Evolutionary conservation across 805 yeast genomes (phyloP).

Genomic region (Metschnikowia kunwiensis): DNA sequence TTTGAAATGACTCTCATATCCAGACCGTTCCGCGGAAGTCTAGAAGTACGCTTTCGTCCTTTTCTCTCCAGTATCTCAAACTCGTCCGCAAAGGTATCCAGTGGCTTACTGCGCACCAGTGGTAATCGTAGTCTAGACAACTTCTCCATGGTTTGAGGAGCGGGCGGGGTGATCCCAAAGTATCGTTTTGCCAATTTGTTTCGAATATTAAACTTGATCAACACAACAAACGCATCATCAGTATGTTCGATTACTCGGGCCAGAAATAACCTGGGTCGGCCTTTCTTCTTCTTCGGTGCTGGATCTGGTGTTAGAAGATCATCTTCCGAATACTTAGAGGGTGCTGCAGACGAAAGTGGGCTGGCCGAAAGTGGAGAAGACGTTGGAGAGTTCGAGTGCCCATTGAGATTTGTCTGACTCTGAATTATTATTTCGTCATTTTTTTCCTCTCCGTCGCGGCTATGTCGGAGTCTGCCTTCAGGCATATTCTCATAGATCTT

Average conservation of each 20-base stretch:
- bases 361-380: too few species aligned
- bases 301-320: too few species aligned
- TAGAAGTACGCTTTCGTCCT: neutral
- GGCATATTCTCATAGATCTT: constrained; percentile 17
- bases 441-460: neutral
- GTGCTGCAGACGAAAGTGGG: neutral
- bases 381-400: too few species aligned
- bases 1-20: neutral
- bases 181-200: constrained; percentile 13
- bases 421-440: too few species aligned
- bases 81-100: neutral
- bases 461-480: constrained; percentile 14
- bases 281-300: constrained; percentile 6
- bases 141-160: constrained; percentile 1
- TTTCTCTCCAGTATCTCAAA: neutral
- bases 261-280: constrained; percentile 16
- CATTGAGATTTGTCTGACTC: too few species aligned
- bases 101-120: neutral
- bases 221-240: constrained; percentile 5
- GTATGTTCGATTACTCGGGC: constrained; percentile 7
- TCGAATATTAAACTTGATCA: constrained; percentile 15
- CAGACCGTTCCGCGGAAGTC: neutral
- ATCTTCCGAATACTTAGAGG: too few species aligned
- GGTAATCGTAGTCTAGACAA: constrained; percentile 9
- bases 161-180: constrained; percentile 4